Percentiles rank a stretch among this genome's conserved stretches.
These are phyloP conservation scores for Neocatenulostroma microsporum DNA, from an alignment of 2,329 filamentous ascomycete genomes.

Conservation along the genomic window DNA sequence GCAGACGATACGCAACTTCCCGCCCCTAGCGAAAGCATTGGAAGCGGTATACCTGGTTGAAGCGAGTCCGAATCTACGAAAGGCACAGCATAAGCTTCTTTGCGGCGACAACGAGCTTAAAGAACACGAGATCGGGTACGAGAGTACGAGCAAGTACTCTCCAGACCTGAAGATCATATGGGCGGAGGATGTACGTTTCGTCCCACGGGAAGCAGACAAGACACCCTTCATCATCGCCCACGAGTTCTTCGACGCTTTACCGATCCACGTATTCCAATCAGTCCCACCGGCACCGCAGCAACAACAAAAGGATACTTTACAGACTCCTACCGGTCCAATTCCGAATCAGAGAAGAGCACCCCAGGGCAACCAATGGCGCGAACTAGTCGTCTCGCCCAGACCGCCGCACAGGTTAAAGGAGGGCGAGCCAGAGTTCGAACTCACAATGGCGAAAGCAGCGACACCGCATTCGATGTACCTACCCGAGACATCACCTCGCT, in stretches of 20 bases:
- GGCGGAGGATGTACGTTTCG: conserved; percentile 81
- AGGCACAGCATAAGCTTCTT: conserved; percentile 70
- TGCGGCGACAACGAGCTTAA: conserved; percentile 64
- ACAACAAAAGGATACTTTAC: conserved; percentile 29
- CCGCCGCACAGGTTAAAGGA: conserved; percentile 46
- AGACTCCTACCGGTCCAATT: conserved; percentile 44
- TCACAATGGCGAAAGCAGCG: conserved; percentile 64
- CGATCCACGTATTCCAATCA: conserved; percentile 90
- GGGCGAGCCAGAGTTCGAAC: conserved; percentile 68
- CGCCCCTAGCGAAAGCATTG: conserved; percentile 64
- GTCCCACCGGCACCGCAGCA: conserved; percentile 36
- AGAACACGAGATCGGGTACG: conserved; percentile 64
- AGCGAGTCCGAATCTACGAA: conserved; percentile 71
- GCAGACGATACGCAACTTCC: conserved; percentile 78
- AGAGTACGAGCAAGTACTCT: conserved; percentile 68
- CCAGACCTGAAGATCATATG: conserved; percentile 67
- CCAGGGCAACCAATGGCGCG: conserved; percentile 62
- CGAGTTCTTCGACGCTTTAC: conserved; percentile 96
- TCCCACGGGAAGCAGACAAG: conserved; percentile 59
- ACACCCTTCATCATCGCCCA: conserved; percentile 92
- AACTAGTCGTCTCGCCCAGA: conserved; percentile 64
- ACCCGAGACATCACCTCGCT: conserved; percentile 72
- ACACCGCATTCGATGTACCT: conserved; percentile 82
- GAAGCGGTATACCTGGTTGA: conserved; percentile 92
- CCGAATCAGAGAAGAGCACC: conserved; percentile 26